Conservation (phyloP, 495 filamentous ascomycete species). For the Penicillium manginii region DNA sequence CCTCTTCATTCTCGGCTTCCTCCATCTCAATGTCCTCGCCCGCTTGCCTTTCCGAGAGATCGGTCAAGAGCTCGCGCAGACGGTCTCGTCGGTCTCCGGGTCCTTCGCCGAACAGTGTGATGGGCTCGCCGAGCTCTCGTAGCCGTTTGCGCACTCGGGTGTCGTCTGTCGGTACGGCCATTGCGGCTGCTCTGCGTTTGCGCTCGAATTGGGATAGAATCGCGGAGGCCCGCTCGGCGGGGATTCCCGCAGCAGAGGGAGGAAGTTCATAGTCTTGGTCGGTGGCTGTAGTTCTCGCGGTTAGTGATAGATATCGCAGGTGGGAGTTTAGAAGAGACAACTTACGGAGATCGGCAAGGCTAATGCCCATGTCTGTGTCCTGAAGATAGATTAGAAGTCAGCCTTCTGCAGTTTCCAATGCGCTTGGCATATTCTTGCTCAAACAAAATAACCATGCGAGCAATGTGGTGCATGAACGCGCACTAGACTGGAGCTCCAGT, state of each 20-base stretch:
- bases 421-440: too few relatives aligned
- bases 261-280: slow-evolving; percentile 88
- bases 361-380: slow-evolving; percentile 71
- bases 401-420: neutral
- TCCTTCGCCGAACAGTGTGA: slow-evolving; percentile 95
- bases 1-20: slow-evolving; percentile 46
- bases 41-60: slow-evolving; percentile 65
- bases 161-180: slow-evolving; percentile 96
- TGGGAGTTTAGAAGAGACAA: slow-evolving; percentile 14
- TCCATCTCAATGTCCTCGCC: slow-evolving; percentile 70
- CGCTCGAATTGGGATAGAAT: slow-evolving; percentile 88
- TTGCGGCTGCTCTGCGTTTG: slow-evolving; percentile 83
- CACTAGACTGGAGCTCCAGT: too few relatives aligned
- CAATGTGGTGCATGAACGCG: too few relatives aligned
- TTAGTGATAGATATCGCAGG: neutral
- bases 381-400: slow-evolving; percentile 21
- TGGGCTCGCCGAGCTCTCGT: slow-evolving; percentile 84
- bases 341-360: slow-evolving; percentile 80
- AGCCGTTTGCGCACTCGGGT: slow-evolving; percentile 77
- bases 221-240: slow-evolving; percentile 86
- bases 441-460: too few relatives aligned
- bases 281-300: slow-evolving; percentile 54
- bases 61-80: slow-evolving; percentile 77
- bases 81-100: slow-evolving; percentile 84
- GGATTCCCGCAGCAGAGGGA: slow-evolving; percentile 69